Evolutionary conservation across 2,329 filamentous ascomycete species (phyloP).

Genomic region (Passalora sequoiae): DNA sequence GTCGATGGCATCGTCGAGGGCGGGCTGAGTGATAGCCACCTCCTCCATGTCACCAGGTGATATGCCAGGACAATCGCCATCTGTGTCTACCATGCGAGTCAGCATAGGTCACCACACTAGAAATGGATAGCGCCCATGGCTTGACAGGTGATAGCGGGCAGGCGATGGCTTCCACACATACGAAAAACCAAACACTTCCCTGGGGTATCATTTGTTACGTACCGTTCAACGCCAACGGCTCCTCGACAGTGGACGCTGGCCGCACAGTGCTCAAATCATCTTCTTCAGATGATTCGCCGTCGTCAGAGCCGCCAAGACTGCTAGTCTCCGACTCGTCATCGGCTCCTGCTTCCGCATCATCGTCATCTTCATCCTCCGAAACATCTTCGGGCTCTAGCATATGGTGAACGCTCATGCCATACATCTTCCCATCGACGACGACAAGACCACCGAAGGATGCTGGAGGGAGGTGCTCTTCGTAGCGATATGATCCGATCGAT

Average conservation of each 20-base stretch:
- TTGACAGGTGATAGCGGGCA: no score
- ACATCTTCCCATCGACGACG: constrained; percentile 74
- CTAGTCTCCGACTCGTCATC: constrained; percentile 30
- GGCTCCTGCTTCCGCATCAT: constrained; percentile 39
- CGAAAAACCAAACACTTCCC: not conserved
- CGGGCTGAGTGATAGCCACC: constrained; percentile 83
- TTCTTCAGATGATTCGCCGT: constrained; percentile 55
- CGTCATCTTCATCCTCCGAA: constrained; percentile 45
- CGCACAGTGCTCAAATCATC: constrained; percentile 44
- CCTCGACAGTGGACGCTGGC: constrained; percentile 24
- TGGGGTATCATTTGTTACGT: constrained; percentile 1
- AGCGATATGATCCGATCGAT: constrained; percentile 86
- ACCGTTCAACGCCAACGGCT: constrained; percentile 7
- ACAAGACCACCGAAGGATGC: constrained; percentile 88
- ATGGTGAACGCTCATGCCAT: constrained; percentile 95
- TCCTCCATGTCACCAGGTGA: constrained; percentile 68
- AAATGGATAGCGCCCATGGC: not conserved
- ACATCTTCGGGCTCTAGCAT: constrained; percentile 70
- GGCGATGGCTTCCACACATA: not conserved
- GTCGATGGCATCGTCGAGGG: constrained; percentile 64
- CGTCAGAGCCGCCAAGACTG: constrained; percentile 44
- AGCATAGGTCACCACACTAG: not conserved
- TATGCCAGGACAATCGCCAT: constrained; percentile 71
- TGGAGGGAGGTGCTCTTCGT: constrained; percentile 78
- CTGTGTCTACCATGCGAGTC: constrained; percentile 10